Conservation (phyloP, 2,329 filamentous ascomycete species). For the Penicillium griseofulvum region DNA sequence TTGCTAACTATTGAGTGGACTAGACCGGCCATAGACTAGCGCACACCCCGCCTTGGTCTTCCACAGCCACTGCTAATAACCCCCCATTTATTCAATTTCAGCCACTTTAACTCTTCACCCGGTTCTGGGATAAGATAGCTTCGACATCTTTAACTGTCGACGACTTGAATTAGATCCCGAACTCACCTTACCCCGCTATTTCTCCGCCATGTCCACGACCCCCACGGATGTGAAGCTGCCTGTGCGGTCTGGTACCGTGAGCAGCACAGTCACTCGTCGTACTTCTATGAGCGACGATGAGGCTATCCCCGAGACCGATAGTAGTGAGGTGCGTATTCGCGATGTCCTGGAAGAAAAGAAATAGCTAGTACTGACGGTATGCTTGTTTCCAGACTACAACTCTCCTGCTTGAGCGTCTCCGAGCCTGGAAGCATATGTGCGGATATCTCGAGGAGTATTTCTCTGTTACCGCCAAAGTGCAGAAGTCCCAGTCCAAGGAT, state of each 20-base stretch:
- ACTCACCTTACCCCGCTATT: neutral
- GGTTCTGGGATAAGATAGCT: neutral
- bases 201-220: slow-evolving; percentile 29
- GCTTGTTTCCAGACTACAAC: slow-evolving; percentile 60
- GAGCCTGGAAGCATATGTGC: slow-evolving; percentile 94
- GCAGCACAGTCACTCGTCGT: slow-evolving; percentile 33
- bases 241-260: slow-evolving; percentile 33
- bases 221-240: slow-evolving; percentile 33
- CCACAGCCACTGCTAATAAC: neutral
- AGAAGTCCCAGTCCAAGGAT: slow-evolving; percentile 83
- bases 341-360: neutral
- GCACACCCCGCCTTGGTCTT: neutral
- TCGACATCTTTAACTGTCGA: neutral
- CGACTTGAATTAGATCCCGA: neutral
- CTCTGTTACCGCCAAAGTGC: slow-evolving; percentile 76
- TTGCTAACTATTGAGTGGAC: neutral
- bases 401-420: slow-evolving; percentile 80
- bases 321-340: slow-evolving; percentile 37
- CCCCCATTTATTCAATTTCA: neutral
- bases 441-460: slow-evolving; percentile 91
- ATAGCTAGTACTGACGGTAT: slow-evolving; percentile 1
- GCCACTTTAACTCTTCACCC: neutral
- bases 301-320: slow-evolving; percentile 42
- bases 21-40: slow-evolving; percentile 9
- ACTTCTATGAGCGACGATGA: slow-evolving; percentile 42